A percentile compares a stretch with the other conserved stretches of the same genome.
These are phyloP conservation scores for Solanum habrochaites DNA, from an alignment of 257 asterid genomes.

Conservation along the genomic window DNA sequence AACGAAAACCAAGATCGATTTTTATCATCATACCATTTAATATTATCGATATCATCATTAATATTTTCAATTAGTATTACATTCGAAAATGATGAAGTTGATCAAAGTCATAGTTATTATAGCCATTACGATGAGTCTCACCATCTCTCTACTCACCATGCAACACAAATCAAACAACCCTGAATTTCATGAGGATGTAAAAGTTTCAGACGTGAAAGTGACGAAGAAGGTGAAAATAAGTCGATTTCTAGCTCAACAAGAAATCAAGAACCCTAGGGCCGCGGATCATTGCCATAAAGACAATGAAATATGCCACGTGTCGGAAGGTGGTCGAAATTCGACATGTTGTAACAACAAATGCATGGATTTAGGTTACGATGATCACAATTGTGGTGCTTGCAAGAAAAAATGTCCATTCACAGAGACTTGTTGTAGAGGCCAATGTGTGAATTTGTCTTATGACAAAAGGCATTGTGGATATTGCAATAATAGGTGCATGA, in stretches of 20 bases:
- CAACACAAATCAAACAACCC: not conserved
- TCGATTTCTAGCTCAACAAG: conserved; percentile 35
- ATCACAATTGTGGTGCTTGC: conserved; percentile 51
- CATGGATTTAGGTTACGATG: conserved; percentile 31
- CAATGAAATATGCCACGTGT: conserved; percentile 18
- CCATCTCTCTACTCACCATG: conserved; percentile 2
- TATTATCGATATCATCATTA: not conserved
- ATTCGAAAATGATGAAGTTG: conserved; percentile 8
- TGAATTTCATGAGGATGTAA: not conserved
- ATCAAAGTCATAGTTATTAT: conserved; percentile 1
- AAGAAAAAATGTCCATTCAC: conserved; percentile 38
- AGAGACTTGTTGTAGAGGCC: conserved; percentile 44
- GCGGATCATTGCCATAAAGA: conserved; percentile 53
- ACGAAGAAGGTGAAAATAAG: conserved; percentile 3
- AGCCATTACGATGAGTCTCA: conserved; percentile 7
- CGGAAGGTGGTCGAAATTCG: conserved; percentile 33
- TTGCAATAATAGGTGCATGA: conserved; percentile 42
- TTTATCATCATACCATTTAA: not conserved
- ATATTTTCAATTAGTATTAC: not conserved
- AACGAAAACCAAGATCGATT: not conserved
- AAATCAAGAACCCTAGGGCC: conserved; percentile 37
- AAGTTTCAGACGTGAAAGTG: not conserved
- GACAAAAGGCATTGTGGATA: conserved; percentile 53
- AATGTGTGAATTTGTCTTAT: conserved; percentile 41
- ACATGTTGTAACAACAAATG: conserved; percentile 68